Conservation (phyloP, 2,329 filamentous ascomycete genomes). For the Didymellaceae sp. region DNA sequence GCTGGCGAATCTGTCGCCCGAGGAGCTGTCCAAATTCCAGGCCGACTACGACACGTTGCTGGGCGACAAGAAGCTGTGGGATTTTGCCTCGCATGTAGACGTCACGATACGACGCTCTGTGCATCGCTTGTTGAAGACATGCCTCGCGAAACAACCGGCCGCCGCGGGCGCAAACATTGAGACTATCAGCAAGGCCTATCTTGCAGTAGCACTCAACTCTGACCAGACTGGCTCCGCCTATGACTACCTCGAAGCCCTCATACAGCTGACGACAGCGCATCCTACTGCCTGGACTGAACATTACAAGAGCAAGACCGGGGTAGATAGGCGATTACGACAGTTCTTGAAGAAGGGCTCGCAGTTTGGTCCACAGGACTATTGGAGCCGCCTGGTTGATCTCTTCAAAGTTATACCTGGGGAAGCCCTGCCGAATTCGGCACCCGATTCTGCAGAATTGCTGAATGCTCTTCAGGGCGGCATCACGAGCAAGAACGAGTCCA, state of each 20-base stretch:
- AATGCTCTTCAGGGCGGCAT: slow-evolving; percentile 74
- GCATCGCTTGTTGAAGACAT: slow-evolving; percentile 63
- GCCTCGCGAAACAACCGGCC: slow-evolving; percentile 56
- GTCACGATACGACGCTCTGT: slow-evolving; percentile 63
- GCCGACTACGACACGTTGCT: slow-evolving; percentile 72
- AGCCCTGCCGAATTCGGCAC: slow-evolving; percentile 60
- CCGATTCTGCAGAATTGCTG: slow-evolving; percentile 67
- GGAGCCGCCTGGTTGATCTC: slow-evolving; percentile 71
- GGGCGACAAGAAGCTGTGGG: slow-evolving; percentile 66
- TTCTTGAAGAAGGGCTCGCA: slow-evolving; percentile 88
- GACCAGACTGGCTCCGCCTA: slow-evolving; percentile 76
- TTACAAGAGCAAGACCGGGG: slow-evolving; percentile 64
- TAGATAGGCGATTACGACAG: slow-evolving; percentile 65
- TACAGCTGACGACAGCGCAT: slow-evolving; percentile 67
- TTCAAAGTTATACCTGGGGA: slow-evolving; percentile 63
- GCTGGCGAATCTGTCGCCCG: slow-evolving; percentile 51
- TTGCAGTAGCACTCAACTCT: slow-evolving; percentile 75
- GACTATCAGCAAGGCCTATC: slow-evolving; percentile 70
- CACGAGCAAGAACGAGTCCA: slow-evolving; percentile 74
- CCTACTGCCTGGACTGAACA: slow-evolving; percentile 76
- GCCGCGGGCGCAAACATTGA: slow-evolving; percentile 52
- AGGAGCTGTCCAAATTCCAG: slow-evolving; percentile 66
- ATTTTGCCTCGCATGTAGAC: slow-evolving; percentile 63
- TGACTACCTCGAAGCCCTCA: slow-evolving; percentile 72
- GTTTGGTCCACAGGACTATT: slow-evolving; percentile 73